Evolutionary conservation across 1,139 yeast genomes (phyloP).

Genomic region (Sugiyamaella sp.): DNA sequence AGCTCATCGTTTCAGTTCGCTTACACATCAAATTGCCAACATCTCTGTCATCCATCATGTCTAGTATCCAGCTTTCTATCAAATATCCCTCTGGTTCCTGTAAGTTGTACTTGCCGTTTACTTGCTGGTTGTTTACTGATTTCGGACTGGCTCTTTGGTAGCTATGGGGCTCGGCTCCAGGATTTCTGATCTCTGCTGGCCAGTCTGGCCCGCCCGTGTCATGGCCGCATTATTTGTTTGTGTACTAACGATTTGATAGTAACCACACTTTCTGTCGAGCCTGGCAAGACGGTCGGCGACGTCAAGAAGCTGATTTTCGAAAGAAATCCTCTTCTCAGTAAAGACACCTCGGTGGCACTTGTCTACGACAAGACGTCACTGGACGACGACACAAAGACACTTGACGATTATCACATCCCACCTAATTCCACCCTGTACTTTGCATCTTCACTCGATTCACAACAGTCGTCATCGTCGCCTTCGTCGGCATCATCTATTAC

Average conservation of each 20-base stretch:
- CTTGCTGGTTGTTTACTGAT: neutral
- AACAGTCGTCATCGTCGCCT: slow-evolving; percentile 8
- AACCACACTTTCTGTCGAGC: slow-evolving; percentile 33
- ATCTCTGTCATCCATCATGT: slow-evolving; percentile 9
- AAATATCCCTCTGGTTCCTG: slow-evolving; percentile 14
- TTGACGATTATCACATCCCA: slow-evolving; percentile 78
- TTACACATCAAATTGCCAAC: neutral
- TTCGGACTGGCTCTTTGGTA: neutral
- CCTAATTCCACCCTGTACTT: slow-evolving; percentile 75
- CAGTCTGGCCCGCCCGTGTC: too few species aligned
- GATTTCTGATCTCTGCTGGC: too few species aligned
- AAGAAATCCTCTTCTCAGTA: slow-evolving; percentile 26
- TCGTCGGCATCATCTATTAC: slow-evolving; percentile 23
- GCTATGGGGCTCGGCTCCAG: neutral
- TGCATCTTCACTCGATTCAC: slow-evolving; percentile 37
- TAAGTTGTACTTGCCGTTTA: slow-evolving; percentile 1
- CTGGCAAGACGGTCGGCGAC: slow-evolving; percentile 39
- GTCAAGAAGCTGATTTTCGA: slow-evolving; percentile 38
- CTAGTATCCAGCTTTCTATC: slow-evolving; percentile 17
- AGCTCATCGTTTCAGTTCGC: neutral
- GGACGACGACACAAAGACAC: slow-evolving; percentile 79
- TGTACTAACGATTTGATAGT: slow-evolving; percentile 6
- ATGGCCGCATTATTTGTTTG: neutral
- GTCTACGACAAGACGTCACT: slow-evolving; percentile 61
- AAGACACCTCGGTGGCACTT: slow-evolving; percentile 9